Evolutionary conservation across 2,329 filamentous ascomycete species (phyloP).

Genomic region (Cercospora janseana): DNA sequence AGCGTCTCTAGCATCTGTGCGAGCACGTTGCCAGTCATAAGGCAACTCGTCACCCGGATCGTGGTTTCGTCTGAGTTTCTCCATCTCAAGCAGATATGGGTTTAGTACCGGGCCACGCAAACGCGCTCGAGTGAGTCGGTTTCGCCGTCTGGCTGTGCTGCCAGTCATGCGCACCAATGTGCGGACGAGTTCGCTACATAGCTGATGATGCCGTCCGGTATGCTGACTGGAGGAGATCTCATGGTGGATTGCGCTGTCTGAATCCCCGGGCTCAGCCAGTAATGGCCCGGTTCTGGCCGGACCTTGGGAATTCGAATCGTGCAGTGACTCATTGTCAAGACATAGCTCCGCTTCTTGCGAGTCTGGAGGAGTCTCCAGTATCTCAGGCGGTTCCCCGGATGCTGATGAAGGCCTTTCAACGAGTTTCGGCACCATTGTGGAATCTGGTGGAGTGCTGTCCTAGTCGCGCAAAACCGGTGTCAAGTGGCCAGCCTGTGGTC

Average conservation of each 20-base stretch:
- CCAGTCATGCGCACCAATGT: constrained; percentile 3
- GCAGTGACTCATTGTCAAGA: not conserved
- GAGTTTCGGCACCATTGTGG: not conserved
- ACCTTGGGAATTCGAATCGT: too few species aligned
- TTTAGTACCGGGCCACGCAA: not conserved
- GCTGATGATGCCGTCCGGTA: too few species aligned
- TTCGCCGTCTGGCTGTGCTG: not conserved
- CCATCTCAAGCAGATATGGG: constrained; percentile 12
- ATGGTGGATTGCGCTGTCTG: too few species aligned
- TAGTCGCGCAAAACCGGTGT: too few species aligned
- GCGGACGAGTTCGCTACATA: too few species aligned
- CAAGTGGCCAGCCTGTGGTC: too few species aligned
- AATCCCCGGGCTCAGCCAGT: too few species aligned
- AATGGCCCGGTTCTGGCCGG: too few species aligned
- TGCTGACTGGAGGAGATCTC: too few species aligned
- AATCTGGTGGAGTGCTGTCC: not conserved
- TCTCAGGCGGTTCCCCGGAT: not conserved
- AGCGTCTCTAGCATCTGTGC: not conserved
- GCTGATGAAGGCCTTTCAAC: not conserved
- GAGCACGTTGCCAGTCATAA: constrained; percentile 13
- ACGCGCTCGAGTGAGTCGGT: not conserved
- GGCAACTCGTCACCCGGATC: not conserved
- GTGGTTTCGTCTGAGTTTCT: not conserved
- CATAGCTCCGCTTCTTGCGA: not conserved
- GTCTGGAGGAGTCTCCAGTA: not conserved